A percentile compares a stretch with the other conserved stretches of the same genome.
Evolutionary conservation across 164 flowering plant species (phyloP).

Genomic region (Vitis amurensis): DNA sequence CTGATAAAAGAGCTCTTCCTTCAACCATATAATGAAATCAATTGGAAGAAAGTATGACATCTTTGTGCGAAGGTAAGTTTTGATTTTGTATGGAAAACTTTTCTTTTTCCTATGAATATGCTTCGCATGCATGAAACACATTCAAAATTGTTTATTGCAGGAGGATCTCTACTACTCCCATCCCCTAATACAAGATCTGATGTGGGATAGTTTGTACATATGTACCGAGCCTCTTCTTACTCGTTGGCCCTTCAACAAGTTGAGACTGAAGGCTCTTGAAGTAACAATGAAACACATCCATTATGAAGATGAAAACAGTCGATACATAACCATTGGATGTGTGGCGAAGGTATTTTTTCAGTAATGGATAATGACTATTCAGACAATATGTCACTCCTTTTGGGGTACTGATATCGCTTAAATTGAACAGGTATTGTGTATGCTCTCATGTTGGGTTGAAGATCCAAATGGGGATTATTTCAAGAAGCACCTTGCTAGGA

Average conservation of each 20-base stretch:
- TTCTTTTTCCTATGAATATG: too few species aligned
- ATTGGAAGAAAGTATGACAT: conserved; percentile 43
- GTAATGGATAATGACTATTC: not conserved
- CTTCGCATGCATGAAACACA: not conserved
- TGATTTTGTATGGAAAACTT: not conserved
- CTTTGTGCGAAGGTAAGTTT: conserved; percentile 35
- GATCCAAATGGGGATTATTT: conserved; percentile 44
- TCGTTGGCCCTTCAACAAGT: conserved; percentile 43
- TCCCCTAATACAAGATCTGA: conserved; percentile 34
- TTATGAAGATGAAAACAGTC: conserved; percentile 49
- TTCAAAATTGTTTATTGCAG: conserved; percentile 15
- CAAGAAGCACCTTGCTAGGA: conserved; percentile 54
- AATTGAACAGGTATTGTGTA: conserved; percentile 31
- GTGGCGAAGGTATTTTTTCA: conserved; percentile 25
- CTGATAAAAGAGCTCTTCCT: conserved; percentile 40
- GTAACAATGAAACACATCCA: conserved; percentile 41
- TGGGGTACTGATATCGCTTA: not conserved
- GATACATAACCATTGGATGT: conserved; percentile 48
- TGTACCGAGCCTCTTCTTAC: conserved; percentile 37
- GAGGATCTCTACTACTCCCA: conserved; percentile 45
- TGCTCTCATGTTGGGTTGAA: conserved; percentile 65
- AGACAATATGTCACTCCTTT: not conserved
- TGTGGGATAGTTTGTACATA: conserved; percentile 41
- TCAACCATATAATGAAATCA: conserved; percentile 37
- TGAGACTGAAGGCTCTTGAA: conserved; percentile 39